These are phyloP conservation scores for Erodium trifolium DNA, from an alignment of 441 rosid species.

Conservation along the genomic window DNA sequence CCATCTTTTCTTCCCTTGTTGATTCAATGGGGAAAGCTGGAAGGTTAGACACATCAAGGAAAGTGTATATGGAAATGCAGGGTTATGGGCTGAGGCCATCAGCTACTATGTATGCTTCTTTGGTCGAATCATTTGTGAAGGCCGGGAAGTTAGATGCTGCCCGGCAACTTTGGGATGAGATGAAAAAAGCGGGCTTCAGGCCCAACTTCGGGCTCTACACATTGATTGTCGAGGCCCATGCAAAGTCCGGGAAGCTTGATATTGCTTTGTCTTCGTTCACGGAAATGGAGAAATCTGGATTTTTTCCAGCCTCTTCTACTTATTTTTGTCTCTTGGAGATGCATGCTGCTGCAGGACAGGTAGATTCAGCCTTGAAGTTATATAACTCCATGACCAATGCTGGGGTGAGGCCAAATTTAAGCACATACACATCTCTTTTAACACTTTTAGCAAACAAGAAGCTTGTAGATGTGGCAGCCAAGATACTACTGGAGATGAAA, in stretches of 20 bases:
- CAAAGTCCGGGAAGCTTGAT: slow-evolving; percentile 94
- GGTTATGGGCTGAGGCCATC: slow-evolving; percentile 72
- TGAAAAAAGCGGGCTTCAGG: slow-evolving; percentile 73
- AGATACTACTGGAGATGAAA: slow-evolving; percentile 93
- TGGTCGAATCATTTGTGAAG: slow-evolving; percentile 80
- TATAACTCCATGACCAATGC: slow-evolving; percentile 91
- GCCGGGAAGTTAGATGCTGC: slow-evolving; percentile 89
- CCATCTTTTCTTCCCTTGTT: slow-evolving; percentile 67
- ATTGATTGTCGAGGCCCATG: slow-evolving; percentile 78
- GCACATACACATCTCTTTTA: slow-evolving; percentile 71
- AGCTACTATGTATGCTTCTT: slow-evolving; percentile 67
- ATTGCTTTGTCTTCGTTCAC: slow-evolving; percentile 66
- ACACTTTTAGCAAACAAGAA: slow-evolving; percentile 81
- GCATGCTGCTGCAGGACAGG: slow-evolving; percentile 86
- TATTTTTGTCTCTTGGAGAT: slow-evolving; percentile 86
- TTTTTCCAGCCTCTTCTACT: slow-evolving; percentile 85
- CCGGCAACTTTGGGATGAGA: slow-evolving; percentile 84
- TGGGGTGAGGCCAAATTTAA: slow-evolving; percentile 78
- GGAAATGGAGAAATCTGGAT: slow-evolving; percentile 95
- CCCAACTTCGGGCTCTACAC: slow-evolving; percentile 88
- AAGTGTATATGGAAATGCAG: slow-evolving; percentile 80
- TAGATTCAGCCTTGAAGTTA: slow-evolving; percentile 84
- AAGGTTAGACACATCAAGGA: slow-evolving; percentile 82
- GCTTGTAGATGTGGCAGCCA: slow-evolving; percentile 92
- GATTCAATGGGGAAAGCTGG: slow-evolving; percentile 98